A percentile compares a stretch with the other conserved stretches of the same genome.
These are phyloP conservation scores for Metarhizium brunneum DNA, from an alignment of 2,329 filamentous ascomycete species.

Conservation along the genomic window DNA sequence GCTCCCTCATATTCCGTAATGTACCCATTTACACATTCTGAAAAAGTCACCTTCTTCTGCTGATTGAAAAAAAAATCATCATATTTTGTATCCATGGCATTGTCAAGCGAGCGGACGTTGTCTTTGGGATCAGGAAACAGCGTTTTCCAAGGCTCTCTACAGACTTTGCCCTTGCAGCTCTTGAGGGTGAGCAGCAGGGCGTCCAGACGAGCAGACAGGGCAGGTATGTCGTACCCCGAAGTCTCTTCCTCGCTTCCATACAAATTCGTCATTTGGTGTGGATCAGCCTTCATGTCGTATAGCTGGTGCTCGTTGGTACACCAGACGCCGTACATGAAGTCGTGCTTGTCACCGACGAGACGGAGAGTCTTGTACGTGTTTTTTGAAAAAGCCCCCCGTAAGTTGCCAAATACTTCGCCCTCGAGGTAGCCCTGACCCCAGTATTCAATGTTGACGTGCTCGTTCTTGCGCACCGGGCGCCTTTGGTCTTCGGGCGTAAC, in stretches of 20 bases:
- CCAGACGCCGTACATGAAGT: constrained; percentile 52
- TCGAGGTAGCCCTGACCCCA: constrained; percentile 38
- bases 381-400: constrained; percentile 16
- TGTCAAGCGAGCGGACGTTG: constrained; percentile 37
- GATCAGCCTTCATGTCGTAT: constrained; percentile 51
- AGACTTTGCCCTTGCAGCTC: constrained; percentile 45
- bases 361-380: constrained; percentile 55
- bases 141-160: constrained; percentile 45
- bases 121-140: constrained; percentile 45
- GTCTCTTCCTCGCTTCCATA: constrained; percentile 11
- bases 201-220: constrained; percentile 43
- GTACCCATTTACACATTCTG: constrained; percentile 46
- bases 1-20: constrained; percentile 16
- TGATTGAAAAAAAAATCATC: constrained; percentile 40
- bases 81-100: constrained; percentile 37
- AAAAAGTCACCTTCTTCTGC: constrained; percentile 38
- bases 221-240: constrained; percentile 22
- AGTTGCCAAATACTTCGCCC: constrained; percentile 17
- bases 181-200: constrained; percentile 51
- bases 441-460: constrained; percentile 50
- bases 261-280: constrained; percentile 41
- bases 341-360: constrained; percentile 45
- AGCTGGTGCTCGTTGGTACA: constrained; percentile 59
- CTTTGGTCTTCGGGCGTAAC: constrained; percentile 19
- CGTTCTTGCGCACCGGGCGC: constrained; percentile 24